Evolutionary conservation across 176 grass and related monocot genomes (phyloP), one percentile per base, ranked within the genome.

Genomic region (Metroxylon sagu): DNA sequence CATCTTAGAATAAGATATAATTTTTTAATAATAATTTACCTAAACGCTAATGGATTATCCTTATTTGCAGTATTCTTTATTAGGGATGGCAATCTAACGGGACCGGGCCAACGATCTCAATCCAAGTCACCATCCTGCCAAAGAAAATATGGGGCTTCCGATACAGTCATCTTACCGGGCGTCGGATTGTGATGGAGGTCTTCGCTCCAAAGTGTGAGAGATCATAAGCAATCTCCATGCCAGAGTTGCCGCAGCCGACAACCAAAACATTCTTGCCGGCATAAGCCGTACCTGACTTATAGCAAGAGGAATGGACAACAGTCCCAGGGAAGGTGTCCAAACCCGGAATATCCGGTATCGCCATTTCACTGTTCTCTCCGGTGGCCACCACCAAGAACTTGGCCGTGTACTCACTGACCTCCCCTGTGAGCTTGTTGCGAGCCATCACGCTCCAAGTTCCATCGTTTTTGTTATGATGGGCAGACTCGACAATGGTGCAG

Each of bases 151-250:
- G 0, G 21, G 21, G 21, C 21, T 23, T 23, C 21, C n/a, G n/a
- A n/a, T n/a, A n/a, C 16, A 39, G 4, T 35, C 39, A 2, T 54
- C 69, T 49, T 82, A 83, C 75, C 26, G 43, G 66, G 5, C 66
- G 76, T 15, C 71, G 51, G 14, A 76, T 58, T 26, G 60, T 39
- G 14, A 88, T 79, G 10, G 75, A 60, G 4, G 79, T 73, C 3
- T 64, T 16, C 0, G 67, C 79, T 5, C 62, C 67, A 72, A 76
- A 43, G 26, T 2, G 51, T 0, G 78, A 54, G 49, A 88, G 79
- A 26, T 83, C 79, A 2, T 83, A 79, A 2, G 79, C 75, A 1
- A 88, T 83, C 67, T 88, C 84, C 71, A 88, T 83, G 0, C 79
- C 79, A 0, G 79, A 87, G 17, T 87, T 83, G 18, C 84, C 84